Percentiles rank a stretch among this genome's conserved stretches.
phyloP scores from a whole-genome alignment of 1,284 basidiomycete genomes.

The Paramarasmius palmivorus region DNA sequence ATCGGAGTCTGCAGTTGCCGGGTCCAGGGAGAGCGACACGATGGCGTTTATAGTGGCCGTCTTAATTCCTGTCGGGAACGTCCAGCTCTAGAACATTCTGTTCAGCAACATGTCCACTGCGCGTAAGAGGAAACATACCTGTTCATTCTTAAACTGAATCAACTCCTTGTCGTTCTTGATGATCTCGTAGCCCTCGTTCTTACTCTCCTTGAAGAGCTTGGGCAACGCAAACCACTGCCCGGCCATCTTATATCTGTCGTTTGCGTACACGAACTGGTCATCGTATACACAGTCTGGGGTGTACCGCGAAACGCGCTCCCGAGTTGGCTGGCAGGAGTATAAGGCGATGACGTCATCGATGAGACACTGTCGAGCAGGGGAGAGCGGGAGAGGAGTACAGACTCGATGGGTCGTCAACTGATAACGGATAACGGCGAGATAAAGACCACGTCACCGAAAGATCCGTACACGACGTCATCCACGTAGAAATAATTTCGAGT shows the following conservation, averaged over 20 bases:
- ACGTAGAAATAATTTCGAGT: too few species aligned
- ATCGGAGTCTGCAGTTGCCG: conserved; percentile 28
- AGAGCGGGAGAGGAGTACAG: conserved; percentile 25
- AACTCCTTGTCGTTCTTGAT: conserved; percentile 29
- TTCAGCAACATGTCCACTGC: neutral
- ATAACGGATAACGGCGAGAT: too few species aligned
- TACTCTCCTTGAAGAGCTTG: conserved; percentile 28
- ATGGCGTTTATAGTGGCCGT: conserved; percentile 31
- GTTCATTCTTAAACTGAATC: conserved; percentile 34
- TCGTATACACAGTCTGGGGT: conserved; percentile 32
- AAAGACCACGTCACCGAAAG: too few species aligned
- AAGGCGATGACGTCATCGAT: conserved; percentile 30
- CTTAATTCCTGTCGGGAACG: conserved; percentile 28
- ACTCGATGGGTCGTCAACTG: too few species aligned
- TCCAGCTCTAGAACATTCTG: conserved; percentile 24
- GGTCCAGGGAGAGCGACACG: conserved; percentile 30
- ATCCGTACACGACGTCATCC: too few species aligned
- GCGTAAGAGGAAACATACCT: conserved; percentile 9
- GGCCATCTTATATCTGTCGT: conserved; percentile 33
- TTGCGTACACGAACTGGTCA: conserved; percentile 33
- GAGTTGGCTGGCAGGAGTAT: conserved; percentile 29
- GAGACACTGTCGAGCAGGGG: conserved; percentile 17
- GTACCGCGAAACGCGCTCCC: conserved; percentile 28
- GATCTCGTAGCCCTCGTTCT: conserved; percentile 30
- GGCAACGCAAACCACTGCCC: conserved; percentile 35